These are phyloP conservation scores for Nicotiana undulata DNA, from an alignment of 257 asterid species.

Conservation along the genomic window DNA sequence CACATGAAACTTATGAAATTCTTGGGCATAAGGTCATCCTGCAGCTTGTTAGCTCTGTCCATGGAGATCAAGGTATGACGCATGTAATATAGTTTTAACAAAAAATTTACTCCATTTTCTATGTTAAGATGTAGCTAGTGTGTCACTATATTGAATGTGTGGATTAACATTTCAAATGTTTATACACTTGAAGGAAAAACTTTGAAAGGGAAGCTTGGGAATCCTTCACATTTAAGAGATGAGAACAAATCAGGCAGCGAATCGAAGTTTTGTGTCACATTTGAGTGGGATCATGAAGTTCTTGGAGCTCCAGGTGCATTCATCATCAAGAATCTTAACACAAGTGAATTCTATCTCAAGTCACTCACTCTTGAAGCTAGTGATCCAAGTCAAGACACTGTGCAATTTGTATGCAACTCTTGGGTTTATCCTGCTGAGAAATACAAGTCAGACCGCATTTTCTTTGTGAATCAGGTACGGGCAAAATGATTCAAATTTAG, in stretches of 20 bases:
- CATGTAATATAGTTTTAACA: no score
- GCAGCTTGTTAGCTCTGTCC: not conserved
- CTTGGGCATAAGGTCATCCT: not conserved
- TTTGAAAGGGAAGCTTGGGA: not conserved
- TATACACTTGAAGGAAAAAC: no score
- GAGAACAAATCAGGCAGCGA: slow-evolving; percentile 20
- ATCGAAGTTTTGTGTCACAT: slow-evolving; percentile 32
- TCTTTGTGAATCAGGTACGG: slow-evolving; percentile 57
- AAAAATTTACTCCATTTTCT: not conserved
- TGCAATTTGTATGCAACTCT: slow-evolving; percentile 68
- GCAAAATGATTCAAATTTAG: not conserved
- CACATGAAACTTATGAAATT: not conserved
- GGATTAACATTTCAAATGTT: not conserved
- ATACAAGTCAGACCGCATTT: slow-evolving; percentile 44
- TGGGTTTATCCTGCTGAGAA: slow-evolving; percentile 60
- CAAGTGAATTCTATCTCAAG: slow-evolving; percentile 58
- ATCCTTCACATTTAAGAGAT: not conserved
- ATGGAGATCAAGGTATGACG: not conserved
- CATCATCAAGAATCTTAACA: slow-evolving; percentile 41
- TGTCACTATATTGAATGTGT: not conserved
- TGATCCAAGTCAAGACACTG: slow-evolving; percentile 45
- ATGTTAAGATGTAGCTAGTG: not conserved
- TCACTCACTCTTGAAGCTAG: slow-evolving; percentile 45
- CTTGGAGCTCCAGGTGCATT: slow-evolving; percentile 65
- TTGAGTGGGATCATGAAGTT: slow-evolving; percentile 48